Percentiles rank a stretch among this genome's conserved stretches.
Evolutionary conservation across 176 grass and related monocot species (phyloP).

Genomic region (Avena sativa): DNA sequence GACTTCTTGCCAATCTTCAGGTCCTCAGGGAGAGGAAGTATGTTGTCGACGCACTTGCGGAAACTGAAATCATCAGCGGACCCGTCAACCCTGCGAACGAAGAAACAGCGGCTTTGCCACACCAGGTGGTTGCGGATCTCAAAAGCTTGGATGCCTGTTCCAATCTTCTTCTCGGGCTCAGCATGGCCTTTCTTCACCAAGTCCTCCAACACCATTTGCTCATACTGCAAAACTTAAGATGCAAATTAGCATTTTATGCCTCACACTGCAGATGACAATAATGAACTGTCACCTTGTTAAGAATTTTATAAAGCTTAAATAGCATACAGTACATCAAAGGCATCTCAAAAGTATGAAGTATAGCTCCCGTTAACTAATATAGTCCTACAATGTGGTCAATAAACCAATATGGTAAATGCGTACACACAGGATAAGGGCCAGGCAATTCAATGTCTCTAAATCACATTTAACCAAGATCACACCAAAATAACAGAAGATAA

Average conservation of each 20-base stretch:
- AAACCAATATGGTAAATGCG: not conserved
- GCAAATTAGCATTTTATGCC: conserved; percentile 24
- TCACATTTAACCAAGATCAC: not conserved
- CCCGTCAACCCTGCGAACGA: conserved; percentile 70
- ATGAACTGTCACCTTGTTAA: not conserved
- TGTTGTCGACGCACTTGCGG: conserved; percentile 87
- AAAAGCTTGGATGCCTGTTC: conserved; percentile 76
- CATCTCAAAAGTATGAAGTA: not conserved
- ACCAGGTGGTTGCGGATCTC: conserved; percentile 77
- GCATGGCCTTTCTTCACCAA: conserved; percentile 80
- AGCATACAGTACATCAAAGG: not conserved
- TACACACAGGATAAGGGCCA: not conserved
- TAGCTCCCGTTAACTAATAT: not conserved
- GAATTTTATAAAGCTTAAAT: not conserved
- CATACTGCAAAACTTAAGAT: conserved; percentile 62
- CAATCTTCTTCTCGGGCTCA: conserved; percentile 78
- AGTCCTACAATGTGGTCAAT: not conserved
- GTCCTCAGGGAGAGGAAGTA: conserved; percentile 83
- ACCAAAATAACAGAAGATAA: not conserved
- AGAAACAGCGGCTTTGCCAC: conserved; percentile 85
- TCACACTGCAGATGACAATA: not conserved
- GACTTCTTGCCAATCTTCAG: conserved; percentile 57
- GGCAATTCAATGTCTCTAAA: not conserved
- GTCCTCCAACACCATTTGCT: conserved; percentile 78
- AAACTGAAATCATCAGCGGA: conserved; percentile 91